Conservation (phyloP, 208 protist species). For the Wallacemonas sp. region DNA sequence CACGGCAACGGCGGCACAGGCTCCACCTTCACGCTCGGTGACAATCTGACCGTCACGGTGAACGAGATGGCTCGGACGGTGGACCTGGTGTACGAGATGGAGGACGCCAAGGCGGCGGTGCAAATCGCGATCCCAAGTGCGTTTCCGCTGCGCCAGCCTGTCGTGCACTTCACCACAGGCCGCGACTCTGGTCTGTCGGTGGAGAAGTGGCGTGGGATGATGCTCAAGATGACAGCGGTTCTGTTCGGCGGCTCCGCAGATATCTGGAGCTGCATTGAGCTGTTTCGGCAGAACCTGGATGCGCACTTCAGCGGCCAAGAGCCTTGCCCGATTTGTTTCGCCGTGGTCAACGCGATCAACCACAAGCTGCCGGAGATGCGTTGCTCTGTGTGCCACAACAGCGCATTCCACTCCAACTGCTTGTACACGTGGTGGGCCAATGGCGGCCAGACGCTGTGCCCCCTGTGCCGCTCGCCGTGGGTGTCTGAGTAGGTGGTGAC, state of each 20-base stretch:
- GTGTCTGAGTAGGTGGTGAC: slow-evolving; percentile 40
- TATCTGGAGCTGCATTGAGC: slow-evolving; percentile 87
- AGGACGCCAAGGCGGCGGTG: slow-evolving; percentile 73
- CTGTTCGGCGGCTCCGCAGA: slow-evolving; percentile 77
- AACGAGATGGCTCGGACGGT: slow-evolving; percentile 56
- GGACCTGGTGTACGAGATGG: slow-evolving; percentile 77
- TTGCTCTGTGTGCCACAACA: slow-evolving; percentile 88
- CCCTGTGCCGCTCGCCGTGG: slow-evolving; percentile 90
- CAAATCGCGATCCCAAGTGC: slow-evolving; percentile 66
- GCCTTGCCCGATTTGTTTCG: slow-evolving; percentile 93
- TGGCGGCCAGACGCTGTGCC: slow-evolving; percentile 80
- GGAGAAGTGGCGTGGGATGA: slow-evolving; percentile 86
- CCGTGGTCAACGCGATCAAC: slow-evolving; percentile 73
- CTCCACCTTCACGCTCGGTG: slow-evolving; percentile 61
- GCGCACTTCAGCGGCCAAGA: slow-evolving; percentile 89
- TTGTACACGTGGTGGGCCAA: slow-evolving; percentile 91
- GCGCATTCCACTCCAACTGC: slow-evolving; percentile 85
- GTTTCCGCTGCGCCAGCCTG: slow-evolving; percentile 72
- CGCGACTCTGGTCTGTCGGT: slow-evolving; percentile 72
- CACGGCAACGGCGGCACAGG: slow-evolving; percentile 61
- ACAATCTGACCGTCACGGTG: slow-evolving; percentile 68
- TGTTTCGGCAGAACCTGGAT: slow-evolving; percentile 89
- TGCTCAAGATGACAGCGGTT: slow-evolving; percentile 87
- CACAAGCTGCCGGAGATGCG: slow-evolving; percentile 82
- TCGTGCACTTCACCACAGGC: slow-evolving; percentile 52